Percentiles rank a stretch among this genome's conserved stretches.
phyloP scores from a whole-genome alignment of 257 asterid species.

The Nicotiana obtusifolia region DNA sequence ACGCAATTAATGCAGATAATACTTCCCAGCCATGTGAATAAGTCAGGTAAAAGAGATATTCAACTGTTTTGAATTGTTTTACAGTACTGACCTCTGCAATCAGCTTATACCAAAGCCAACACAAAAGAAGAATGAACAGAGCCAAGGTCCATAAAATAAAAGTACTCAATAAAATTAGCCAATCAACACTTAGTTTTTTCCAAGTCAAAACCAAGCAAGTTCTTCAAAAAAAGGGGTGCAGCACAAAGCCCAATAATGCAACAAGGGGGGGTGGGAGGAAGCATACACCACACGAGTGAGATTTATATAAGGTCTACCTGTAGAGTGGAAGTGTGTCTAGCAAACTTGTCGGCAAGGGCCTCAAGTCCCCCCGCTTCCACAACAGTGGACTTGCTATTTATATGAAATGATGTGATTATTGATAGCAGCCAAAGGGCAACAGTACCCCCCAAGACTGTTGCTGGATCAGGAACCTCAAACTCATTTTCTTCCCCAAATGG shows the following conservation, averaged over 20 bases:
- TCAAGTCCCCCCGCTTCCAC: slow-evolving; percentile 83
- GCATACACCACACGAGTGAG: background rate
- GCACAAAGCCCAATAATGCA: background rate
- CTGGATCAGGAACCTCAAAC: slow-evolving; percentile 60
- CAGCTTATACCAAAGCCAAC: background rate
- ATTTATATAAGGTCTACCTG: slow-evolving; percentile 33
- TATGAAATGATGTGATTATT: slow-evolving; percentile 50
- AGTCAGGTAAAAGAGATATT: background rate
- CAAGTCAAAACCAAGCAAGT: slow-evolving; percentile 5
- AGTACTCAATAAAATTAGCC: background rate
- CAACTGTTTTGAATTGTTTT: slow-evolving; percentile 7
- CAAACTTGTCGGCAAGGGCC: slow-evolving; percentile 55
- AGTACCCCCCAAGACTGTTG: slow-evolving; percentile 60
- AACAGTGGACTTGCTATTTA: slow-evolving; percentile 45
- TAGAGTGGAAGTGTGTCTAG: slow-evolving; percentile 37
- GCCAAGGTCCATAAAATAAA: background rate
- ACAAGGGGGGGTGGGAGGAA: background rate
- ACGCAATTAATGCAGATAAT: background rate
- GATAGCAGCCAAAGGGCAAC: slow-evolving; percentile 77
- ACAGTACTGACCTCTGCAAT: background rate
- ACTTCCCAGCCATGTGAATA: background rate
- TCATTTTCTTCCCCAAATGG: slow-evolving; percentile 47
- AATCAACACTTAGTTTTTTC: background rate
- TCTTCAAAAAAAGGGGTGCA: background rate
- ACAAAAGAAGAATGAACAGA: background rate